Evolutionary conservation across 2,329 filamentous ascomycete genomes (phyloP).

Genomic region (Nannizziopsis barbatae): DNA sequence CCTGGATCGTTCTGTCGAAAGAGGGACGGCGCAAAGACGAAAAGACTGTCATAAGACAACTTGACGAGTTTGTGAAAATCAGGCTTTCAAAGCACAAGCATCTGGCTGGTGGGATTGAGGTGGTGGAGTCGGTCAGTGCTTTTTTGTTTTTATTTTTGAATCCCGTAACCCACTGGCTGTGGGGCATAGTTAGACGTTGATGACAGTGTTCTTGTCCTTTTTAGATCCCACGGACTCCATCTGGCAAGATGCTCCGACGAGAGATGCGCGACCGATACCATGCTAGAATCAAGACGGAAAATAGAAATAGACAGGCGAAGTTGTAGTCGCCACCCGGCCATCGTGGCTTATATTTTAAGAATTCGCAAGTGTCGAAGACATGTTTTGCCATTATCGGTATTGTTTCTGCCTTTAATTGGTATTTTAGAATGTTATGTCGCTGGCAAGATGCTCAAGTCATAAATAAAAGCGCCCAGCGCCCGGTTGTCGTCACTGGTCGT

Average conservation of each 20-base stretch:
- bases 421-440: too few species aligned
- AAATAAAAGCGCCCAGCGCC: too few species aligned
- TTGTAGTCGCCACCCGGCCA: neutral
- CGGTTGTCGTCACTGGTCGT: too few species aligned
- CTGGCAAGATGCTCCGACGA: slow-evolving; percentile 14
- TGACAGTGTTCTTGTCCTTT: too few species aligned
- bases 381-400: too few species aligned
- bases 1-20: slow-evolving; percentile 11
- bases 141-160: neutral
- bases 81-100: slow-evolving; percentile 13
- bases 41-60: slow-evolving; percentile 3
- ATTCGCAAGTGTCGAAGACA: neutral
- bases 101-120: slow-evolving; percentile 12
- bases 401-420: too few species aligned
- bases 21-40: slow-evolving; percentile 5
- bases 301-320: slow-evolving; percentile 2
- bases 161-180: neutral
- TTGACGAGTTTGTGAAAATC: slow-evolving; percentile 12
- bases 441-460: too few species aligned
- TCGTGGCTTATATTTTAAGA: neutral
- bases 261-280: slow-evolving; percentile 14
- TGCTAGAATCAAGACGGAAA: slow-evolving; percentile 8
- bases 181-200: neutral
- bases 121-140: slow-evolving; percentile 11
- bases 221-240: slow-evolving; percentile 14